Conservation (phyloP, 108 stramenopile genomes). For the Skeletonema costatum region DNA sequence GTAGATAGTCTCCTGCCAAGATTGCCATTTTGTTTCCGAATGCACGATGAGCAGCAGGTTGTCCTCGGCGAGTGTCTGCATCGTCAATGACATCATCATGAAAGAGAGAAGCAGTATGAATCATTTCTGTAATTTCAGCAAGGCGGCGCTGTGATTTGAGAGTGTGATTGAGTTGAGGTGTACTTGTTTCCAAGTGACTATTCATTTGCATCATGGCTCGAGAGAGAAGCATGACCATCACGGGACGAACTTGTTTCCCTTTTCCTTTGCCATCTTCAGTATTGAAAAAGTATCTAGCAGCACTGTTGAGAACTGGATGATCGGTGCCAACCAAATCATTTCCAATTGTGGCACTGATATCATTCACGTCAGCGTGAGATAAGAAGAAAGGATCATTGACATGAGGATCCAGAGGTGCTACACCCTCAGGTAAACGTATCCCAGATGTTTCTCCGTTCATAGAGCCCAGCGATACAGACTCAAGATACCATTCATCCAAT, state of each 20-base stretch:
- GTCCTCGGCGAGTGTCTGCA: constrained; percentile 92
- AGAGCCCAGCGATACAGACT: constrained; percentile 46
- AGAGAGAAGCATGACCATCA: constrained; percentile 86
- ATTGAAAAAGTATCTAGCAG: constrained; percentile 83
- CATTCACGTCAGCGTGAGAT: constrained; percentile 65
- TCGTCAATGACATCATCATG: constrained; percentile 99
- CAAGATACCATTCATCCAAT: constrained; percentile 73
- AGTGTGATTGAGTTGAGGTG: constrained; percentile 16
- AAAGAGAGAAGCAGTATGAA: constrained; percentile 96
- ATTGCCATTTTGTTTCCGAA: constrained; percentile 99
- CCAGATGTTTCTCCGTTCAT: constrained; percentile 16
- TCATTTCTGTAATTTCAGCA: constrained; percentile 98
- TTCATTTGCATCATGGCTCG: constrained; percentile 62
- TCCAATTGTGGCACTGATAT: constrained; percentile 74
- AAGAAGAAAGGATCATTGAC: constrained; percentile 75
- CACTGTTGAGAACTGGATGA: constrained; percentile 83
- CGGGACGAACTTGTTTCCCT: constrained; percentile 77
- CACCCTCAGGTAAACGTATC: constrained; percentile 59
- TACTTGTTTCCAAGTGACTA: constrained; percentile 4
- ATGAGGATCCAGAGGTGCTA: constrained; percentile 38
- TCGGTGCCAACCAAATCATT: constrained; percentile 81
- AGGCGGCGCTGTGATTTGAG: constrained; percentile 87
- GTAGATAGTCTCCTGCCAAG: constrained; percentile 97
- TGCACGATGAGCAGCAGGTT: constrained; percentile 88
- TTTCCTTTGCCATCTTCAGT: constrained; percentile 73